Percentiles rank a stretch among this genome's conserved stretches.
phyloP scores from a whole-genome alignment of 129 eudicot species.

The Tagetes patula region DNA sequence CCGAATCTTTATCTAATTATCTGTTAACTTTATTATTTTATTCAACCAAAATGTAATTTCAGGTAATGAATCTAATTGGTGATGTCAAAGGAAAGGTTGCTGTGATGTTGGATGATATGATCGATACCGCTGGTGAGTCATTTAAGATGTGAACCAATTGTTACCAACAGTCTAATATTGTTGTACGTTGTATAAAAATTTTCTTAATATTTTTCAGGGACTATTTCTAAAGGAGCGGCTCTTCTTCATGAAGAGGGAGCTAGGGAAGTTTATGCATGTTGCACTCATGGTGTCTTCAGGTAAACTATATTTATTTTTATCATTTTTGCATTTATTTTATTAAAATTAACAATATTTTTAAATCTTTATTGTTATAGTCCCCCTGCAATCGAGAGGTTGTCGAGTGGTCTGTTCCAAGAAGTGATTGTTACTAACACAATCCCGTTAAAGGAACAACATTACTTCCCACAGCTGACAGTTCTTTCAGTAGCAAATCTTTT shows the following conservation, averaged over 20 bases:
- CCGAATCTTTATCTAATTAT: neutral
- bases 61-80: slow-evolving; percentile 96
- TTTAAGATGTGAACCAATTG: neutral
- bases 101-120: slow-evolving; percentile 91
- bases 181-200: neutral
- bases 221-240: slow-evolving; percentile 80
- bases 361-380: slow-evolving; percentile 50
- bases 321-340: slow-evolving; percentile 1
- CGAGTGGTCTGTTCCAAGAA: slow-evolving; percentile 84
- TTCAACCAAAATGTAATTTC: slow-evolving; percentile 13
- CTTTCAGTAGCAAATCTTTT: slow-evolving; percentile 80
- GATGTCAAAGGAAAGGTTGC: slow-evolving; percentile 94
- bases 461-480: slow-evolving; percentile 84
- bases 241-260: slow-evolving; percentile 81
- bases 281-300: slow-evolving; percentile 94
- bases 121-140: slow-evolving; percentile 82
- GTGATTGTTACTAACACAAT: slow-evolving; percentile 78
- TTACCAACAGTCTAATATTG: neutral
- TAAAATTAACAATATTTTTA: neutral
- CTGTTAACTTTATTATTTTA: neutral
- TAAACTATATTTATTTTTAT: neutral
- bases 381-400: slow-evolving; percentile 85
- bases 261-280: slow-evolving; percentile 82
- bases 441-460: slow-evolving; percentile 59
- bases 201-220: slow-evolving; percentile 44